Evolutionary conservation across 2,329 filamentous ascomycete genomes (phyloP), one percentile per base, ranked within the genome.

Genomic region (Nemania abortiva): DNA sequence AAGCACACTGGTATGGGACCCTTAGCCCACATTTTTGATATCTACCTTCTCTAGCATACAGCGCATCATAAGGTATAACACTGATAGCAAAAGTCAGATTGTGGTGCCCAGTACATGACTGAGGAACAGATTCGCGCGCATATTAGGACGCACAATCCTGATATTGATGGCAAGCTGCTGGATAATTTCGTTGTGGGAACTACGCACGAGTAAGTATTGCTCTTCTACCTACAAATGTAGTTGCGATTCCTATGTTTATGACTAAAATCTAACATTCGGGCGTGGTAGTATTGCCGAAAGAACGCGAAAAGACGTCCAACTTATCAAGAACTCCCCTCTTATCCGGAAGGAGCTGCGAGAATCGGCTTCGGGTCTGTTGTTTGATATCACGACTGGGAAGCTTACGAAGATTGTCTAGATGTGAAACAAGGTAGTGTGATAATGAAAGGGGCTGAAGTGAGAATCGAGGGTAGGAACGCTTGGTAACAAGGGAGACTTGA

Each of bases 61-160:
- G 34, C 7, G 34, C 34, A 11, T 37, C 34, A 37, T 37, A 11
- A 11, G 11, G 11, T 37, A 11, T 37, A 37, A 11, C 11, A 11
- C 34, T 37, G 6, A 37, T 37, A 37, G 34, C 11, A 9, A 37
- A 7, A 1, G 11, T 11, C 3, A 68, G 66, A 68, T 10, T 68
- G 66, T 42, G 66, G 66, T 4, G 54, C 66, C 2, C 37, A 39
- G 4, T 45, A 68, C 27, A 60, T 60, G 20, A 68, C 66, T 5
- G 42, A 61, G 1, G 22, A 55, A 1, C 37, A 68, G 4, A 53
- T 68, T n/a, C 66, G 61, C 13, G 34, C 58, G 5, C 55, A 68
- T 20, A 60, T 68, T 7, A 31, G 58, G 18, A 34, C 34, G 11
- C 50, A 68, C 27, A 68, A 65, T 15, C 55, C 66, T 10, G 55